Evolutionary conservation across 257 asterid genomes (phyloP).

Genomic region (Rehmannia glutinosa): DNA sequence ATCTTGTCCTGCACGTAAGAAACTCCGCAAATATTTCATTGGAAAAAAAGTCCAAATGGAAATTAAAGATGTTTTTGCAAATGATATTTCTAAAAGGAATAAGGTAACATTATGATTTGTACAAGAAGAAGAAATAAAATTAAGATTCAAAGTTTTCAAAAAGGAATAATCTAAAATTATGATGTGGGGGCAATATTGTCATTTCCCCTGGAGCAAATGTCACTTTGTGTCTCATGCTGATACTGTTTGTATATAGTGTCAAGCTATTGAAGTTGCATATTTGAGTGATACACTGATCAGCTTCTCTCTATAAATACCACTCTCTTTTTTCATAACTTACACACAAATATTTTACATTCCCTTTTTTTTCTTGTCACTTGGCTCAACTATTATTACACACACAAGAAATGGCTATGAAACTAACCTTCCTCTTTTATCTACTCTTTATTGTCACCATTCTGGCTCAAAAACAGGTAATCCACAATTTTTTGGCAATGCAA

Average conservation of each 20-base stretch:
- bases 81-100: too few species aligned
- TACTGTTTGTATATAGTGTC: background rate
- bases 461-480: conserved; percentile 41
- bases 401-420: conserved; percentile 34
- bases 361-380: conserved; percentile 2
- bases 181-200: conserved; percentile 10
- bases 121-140: background rate
- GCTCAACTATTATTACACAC: background rate
- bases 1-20: too few species aligned
- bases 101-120: too few species aligned
- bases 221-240: conserved; percentile 2
- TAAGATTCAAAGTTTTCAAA: background rate
- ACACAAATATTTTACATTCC: conserved; percentile 17
- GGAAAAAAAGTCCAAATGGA: too few species aligned
- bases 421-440: conserved; percentile 27
- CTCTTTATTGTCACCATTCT: conserved; percentile 26
- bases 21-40: too few species aligned
- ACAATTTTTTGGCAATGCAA: background rate
- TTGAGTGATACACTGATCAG: background rate
- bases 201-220: conserved; percentile 2
- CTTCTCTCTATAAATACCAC: conserved; percentile 36
- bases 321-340: conserved; percentile 20
- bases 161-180: too few species aligned
- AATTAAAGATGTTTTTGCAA: too few species aligned
- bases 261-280: conserved; percentile 13